phyloP scores from a whole-genome alignment of 345 rosid genomes.

The Citrus glauca region DNA sequence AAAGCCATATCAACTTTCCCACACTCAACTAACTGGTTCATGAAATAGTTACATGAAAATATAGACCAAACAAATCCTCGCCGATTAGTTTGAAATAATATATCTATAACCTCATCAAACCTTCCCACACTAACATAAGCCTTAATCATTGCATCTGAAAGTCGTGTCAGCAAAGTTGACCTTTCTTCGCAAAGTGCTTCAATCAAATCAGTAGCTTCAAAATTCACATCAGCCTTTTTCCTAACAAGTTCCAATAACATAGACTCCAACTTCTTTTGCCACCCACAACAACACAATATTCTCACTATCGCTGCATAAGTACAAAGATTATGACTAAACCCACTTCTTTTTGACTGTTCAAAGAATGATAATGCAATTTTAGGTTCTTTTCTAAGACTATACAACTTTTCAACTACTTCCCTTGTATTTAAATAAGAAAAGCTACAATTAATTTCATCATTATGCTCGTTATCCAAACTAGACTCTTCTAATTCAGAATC shows the following conservation, averaged over 20 bases:
- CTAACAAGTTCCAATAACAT: conserved; percentile 43
- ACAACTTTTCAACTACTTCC: conserved; percentile 31
- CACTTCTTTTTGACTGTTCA: conserved; percentile 27
- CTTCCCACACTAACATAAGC: conserved; percentile 37
- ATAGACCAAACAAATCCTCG: conserved; percentile 37
- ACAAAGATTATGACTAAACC: conserved; percentile 34
- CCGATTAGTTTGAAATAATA: conserved; percentile 33
- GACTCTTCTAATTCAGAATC: conserved; percentile 21
- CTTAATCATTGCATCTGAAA: conserved; percentile 53
- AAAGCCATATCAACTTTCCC: conserved; percentile 43
- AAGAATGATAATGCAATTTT: conserved; percentile 42
- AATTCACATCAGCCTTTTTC: conserved; percentile 20
- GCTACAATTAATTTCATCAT: conserved; percentile 4
- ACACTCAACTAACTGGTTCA: conserved; percentile 46
- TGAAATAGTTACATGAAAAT: conserved; percentile 54
- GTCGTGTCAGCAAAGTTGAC: conserved; percentile 17
- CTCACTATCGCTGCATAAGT: conserved; percentile 44
- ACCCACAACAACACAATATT: conserved; percentile 37
- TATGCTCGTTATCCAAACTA: neutral
- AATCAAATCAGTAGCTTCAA: conserved; percentile 42
- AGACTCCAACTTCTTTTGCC: conserved; percentile 38
- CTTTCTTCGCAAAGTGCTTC: conserved; percentile 27
- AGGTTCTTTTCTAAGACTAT: conserved; percentile 38
- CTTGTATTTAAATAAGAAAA: conserved; percentile 26
- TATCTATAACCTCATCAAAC: conserved; percentile 60